phyloP scores from a whole-genome alignment of 1,284 basidiomycete species.

The Trichosporon coremiiforme region DNA sequence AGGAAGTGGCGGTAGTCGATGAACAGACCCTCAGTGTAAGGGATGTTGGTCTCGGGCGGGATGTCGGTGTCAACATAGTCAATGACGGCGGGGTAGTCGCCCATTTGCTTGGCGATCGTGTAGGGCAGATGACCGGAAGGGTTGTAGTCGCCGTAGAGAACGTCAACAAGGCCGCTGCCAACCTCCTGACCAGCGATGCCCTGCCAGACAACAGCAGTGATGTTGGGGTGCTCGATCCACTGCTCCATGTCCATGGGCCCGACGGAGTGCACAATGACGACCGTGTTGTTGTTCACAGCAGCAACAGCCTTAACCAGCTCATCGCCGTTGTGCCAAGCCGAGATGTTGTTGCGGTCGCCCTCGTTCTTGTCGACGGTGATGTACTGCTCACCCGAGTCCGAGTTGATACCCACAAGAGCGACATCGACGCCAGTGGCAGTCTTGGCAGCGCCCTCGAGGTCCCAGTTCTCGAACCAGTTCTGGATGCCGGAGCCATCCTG shows the following conservation, averaged over 20 bases:
- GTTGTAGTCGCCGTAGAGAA: constrained; percentile 62
- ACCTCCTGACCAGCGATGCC: constrained; percentile 69
- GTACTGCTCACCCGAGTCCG: constrained; percentile 74
- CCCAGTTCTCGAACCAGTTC: constrained; percentile 66
- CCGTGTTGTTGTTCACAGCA: constrained; percentile 65
- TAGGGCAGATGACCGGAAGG: constrained; percentile 77
- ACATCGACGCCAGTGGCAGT: constrained; percentile 63
- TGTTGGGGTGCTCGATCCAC: constrained; percentile 67
- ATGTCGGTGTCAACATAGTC: constrained; percentile 58
- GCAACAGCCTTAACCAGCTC: constrained; percentile 54
- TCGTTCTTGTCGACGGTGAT: constrained; percentile 68
- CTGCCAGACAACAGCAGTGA: constrained; percentile 63
- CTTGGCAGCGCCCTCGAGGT: constrained; percentile 60
- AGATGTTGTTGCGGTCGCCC: constrained; percentile 73
- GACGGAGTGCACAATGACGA: constrained; percentile 77
- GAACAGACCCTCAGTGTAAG: constrained; percentile 69
- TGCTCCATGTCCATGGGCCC: constrained; percentile 71
- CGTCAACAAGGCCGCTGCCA: constrained; percentile 73
- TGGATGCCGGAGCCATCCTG: constrained; percentile 62
- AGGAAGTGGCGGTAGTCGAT: constrained; percentile 81
- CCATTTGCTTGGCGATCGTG: constrained; percentile 69
- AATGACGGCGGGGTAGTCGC: constrained; percentile 65
- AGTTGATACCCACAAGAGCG: constrained; percentile 67
- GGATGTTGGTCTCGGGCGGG: constrained; percentile 59
- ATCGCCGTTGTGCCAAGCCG: constrained; percentile 77